Evolutionary conservation across 179 eudicot species (phyloP).

Genomic region (Sideroxylon spinosum): DNA sequence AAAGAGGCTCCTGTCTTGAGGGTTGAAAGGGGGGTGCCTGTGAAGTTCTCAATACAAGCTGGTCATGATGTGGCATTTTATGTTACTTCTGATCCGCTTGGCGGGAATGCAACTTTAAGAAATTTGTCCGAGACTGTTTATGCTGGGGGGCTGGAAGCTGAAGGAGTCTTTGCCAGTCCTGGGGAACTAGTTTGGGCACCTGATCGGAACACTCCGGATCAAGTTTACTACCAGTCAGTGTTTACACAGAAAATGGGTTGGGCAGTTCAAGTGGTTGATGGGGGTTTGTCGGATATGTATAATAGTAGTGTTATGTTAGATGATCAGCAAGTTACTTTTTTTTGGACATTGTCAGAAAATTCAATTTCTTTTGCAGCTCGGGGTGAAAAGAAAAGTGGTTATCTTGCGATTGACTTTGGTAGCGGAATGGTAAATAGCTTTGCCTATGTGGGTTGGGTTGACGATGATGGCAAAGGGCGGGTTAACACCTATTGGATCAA

Average conservation of each 20-base stretch:
- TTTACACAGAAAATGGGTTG: constrained; percentile 89
- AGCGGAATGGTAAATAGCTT: constrained; percentile 79
- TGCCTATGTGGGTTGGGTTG: constrained; percentile 94
- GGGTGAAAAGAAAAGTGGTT: constrained; percentile 88
- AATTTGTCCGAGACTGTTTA: constrained; percentile 69
- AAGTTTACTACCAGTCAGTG: constrained; percentile 73
- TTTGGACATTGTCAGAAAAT: constrained; percentile 76
- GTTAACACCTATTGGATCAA: constrained; percentile 82
- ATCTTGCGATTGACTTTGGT: constrained; percentile 90
- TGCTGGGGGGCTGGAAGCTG: constrained; percentile 75
- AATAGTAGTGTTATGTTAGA: constrained; percentile 74
- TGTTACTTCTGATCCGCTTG: constrained; percentile 79
- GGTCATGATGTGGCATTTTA: constrained; percentile 96
- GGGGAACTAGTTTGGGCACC: constrained; percentile 77
- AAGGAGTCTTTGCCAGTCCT: constrained; percentile 92
- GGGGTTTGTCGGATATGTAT: constrained; percentile 48
- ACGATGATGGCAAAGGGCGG: constrained; percentile 62
- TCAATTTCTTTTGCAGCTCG: constrained; percentile 88
- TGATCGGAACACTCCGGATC: constrained; percentile 85
- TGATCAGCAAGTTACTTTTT: constrained; percentile 85
- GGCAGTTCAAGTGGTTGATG: constrained; percentile 96
- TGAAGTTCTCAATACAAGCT: constrained; percentile 89
- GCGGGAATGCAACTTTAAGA: constrained; percentile 88
- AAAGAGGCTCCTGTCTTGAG: constrained; percentile 86
- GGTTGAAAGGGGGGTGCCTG: constrained; percentile 89